Evolutionary conservation across 1,284 basidiomycete genomes (phyloP).

Genomic region (Fomitopsis palustris): DNA sequence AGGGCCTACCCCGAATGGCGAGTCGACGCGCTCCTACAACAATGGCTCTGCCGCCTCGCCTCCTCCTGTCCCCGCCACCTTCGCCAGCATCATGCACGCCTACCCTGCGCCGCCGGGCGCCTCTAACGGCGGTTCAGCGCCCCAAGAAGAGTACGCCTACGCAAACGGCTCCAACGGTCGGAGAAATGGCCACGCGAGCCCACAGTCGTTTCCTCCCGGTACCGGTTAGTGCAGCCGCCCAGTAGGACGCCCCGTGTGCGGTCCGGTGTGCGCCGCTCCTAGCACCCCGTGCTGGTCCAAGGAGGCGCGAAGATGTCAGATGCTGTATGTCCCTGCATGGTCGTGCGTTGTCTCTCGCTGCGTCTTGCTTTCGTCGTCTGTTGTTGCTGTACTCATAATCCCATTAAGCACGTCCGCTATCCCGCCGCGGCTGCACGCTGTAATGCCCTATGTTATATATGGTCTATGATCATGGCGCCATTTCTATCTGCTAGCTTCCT

Average conservation of each 20-base stretch:
- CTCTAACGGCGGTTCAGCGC: slow-evolving; percentile 12
- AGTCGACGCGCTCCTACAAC: slow-evolving; percentile 22
- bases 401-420: not conserved
- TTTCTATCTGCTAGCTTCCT: not conserved
- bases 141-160: slow-evolving; percentile 20
- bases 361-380: slow-evolving; percentile 19
- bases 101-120: slow-evolving; percentile 34
- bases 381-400: slow-evolving; percentile 14
- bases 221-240: not conserved
- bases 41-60: slow-evolving; percentile 25
- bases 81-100: slow-evolving; percentile 68
- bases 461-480: not conserved
- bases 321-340: not conserved
- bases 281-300: not conserved
- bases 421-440: not conserved
- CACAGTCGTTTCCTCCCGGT: slow-evolving; percentile 3
- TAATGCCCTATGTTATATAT: slow-evolving; percentile 4
- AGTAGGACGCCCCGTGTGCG: not conserved
- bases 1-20: slow-evolving; percentile 15
- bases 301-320: not conserved
- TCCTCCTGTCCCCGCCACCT: slow-evolving; percentile 38
- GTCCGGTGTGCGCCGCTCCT: not conserved
- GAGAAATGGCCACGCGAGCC: slow-evolving; percentile 24
- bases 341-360: slow-evolving; percentile 5
- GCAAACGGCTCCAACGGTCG: slow-evolving; percentile 14